Base-by-base conservation (phyloP, 495 filamentous ascomycete genomes). In the Talaromyces liani region DNA sequence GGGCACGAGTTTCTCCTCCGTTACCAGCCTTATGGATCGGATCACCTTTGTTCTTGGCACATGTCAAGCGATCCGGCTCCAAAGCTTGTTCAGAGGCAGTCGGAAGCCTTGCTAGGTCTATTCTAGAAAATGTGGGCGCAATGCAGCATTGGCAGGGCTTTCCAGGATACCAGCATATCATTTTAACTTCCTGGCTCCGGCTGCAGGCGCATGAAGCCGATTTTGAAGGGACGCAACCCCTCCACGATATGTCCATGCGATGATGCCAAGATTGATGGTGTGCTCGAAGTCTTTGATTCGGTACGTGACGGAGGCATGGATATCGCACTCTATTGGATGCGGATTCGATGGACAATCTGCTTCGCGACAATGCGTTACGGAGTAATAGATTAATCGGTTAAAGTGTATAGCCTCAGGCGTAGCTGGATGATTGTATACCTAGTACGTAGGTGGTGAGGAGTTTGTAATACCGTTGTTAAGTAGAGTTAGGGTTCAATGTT, bases 171-270 rank as follows among this genome's bases (percentile, higher is more conserved):
- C n/a, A 68, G 55, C 75, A 78, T 67, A 62, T 70, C 1, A 34
- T 77, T 6, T 65, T 74, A n/a, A 78, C 77, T 7, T 75, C 71
- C 0, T 80, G 77, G 77, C 62, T 74, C 2, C 68, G 73, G 49
- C 64, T 68, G 12, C 66, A 65, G n/a, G 70, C 72, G 27, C 71
- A 73, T 25, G 69, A 78, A 58, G 74, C 77, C 3, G 69, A 76
- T 51, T 78, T 80, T 65, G 68, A 63, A 33, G 66, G 59, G 8
- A 67, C 49, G 0, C 60, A 1, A 33, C 47, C 6, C 41, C 49
- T 9, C 67, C 71, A 60, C 67, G 70, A 20, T 77, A 73, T 62
- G 71, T 77, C 1, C 69, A 75, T 16, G 69, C 69, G 4, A 63
- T 77, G 0, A 78, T 78, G 76, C 71, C 7, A 63, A 60, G 31